Percentiles rank a stretch among this genome's conserved stretches.
These are phyloP conservation scores for Amphicarpaea edgeworthii DNA, from an alignment of 306 rosid genomes.

Conservation along the genomic window DNA sequence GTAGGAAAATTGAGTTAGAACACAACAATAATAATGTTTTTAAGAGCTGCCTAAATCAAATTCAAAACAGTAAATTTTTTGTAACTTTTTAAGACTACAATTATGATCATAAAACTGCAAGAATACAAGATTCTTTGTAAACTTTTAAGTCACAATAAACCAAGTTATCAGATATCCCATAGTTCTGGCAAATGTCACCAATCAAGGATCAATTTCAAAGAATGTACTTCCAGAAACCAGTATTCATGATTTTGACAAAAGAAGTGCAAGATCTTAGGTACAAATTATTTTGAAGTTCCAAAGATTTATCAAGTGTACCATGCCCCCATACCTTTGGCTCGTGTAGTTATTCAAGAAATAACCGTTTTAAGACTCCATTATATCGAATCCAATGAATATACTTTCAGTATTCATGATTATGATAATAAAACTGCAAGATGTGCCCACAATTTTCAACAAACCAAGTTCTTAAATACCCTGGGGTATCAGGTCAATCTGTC, in stretches of 20 bases:
- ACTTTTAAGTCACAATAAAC: conserved; percentile 13
- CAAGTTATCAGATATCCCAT: not conserved
- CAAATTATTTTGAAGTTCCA: not conserved
- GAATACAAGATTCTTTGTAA: not conserved
- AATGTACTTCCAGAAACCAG: not conserved
- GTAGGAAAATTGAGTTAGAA: conserved; percentile 44
- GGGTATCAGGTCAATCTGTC: not conserved
- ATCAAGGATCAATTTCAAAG: conserved; percentile 20
- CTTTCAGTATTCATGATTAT: not conserved
- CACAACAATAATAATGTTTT: conserved; percentile 23
- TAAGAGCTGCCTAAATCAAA: conserved; percentile 10
- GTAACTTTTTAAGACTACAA: too few relatives aligned
- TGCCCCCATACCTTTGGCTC: not conserved
- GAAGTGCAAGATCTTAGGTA: not conserved
- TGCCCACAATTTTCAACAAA: too few relatives aligned
- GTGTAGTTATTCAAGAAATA: not conserved
- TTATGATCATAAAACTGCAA: conserved; percentile 14
- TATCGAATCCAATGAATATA: not conserved
- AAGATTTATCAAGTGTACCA: not conserved
- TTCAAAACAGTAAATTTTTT: conserved; percentile 18
- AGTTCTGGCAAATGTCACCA: not conserved
- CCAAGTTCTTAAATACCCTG: not conserved
- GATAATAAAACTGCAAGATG: not conserved
- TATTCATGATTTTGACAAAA: not conserved
- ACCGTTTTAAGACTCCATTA: not conserved